phyloP scores from a whole-genome alignment of 2,329 filamentous ascomycete species.

The Exophiala sp. region DNA sequence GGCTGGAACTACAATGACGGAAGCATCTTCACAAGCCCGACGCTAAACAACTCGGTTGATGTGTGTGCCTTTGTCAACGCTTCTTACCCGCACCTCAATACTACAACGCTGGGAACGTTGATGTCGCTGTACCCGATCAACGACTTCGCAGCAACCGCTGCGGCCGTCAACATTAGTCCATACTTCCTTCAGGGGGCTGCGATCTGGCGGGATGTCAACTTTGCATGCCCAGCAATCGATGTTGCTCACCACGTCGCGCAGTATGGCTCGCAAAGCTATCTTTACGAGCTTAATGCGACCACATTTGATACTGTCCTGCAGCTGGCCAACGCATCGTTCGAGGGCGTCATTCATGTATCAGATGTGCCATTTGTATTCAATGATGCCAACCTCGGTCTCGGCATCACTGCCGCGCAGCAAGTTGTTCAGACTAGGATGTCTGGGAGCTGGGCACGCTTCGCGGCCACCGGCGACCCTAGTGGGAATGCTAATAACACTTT shows the following conservation, averaged over 20 bases:
- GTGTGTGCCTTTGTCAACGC: constrained; percentile 4
- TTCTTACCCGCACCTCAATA: constrained; percentile 10
- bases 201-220: constrained; percentile 17
- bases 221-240: constrained; percentile 15
- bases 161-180: constrained; percentile 1
- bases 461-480: constrained; percentile 7
- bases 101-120: constrained; percentile 7
- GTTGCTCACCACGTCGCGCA: constrained; percentile 11
- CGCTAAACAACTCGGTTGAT: constrained; percentile 2
- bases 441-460: constrained; percentile 14
- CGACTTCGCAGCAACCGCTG: constrained; percentile 6
- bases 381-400: constrained; percentile 11
- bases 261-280: constrained; percentile 6
- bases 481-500: constrained; percentile 6
- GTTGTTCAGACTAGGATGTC: constrained; percentile 12
- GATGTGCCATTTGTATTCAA: constrained; percentile 16
- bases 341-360: constrained; percentile 15
- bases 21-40: constrained; percentile 11
- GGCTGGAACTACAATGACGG: constrained; percentile 17
- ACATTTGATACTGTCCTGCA: constrained; percentile 6
- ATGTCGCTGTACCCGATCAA: constrained; percentile 12
- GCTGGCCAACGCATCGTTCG: constrained; percentile 11
- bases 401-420: constrained; percentile 12
- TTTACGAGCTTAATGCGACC: constrained; percentile 15
- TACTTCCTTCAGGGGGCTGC: constrained; percentile 14